Conservation (phyloP, 2,329 filamentous ascomycete species). For the Ophiobolus disseminans region DNA sequence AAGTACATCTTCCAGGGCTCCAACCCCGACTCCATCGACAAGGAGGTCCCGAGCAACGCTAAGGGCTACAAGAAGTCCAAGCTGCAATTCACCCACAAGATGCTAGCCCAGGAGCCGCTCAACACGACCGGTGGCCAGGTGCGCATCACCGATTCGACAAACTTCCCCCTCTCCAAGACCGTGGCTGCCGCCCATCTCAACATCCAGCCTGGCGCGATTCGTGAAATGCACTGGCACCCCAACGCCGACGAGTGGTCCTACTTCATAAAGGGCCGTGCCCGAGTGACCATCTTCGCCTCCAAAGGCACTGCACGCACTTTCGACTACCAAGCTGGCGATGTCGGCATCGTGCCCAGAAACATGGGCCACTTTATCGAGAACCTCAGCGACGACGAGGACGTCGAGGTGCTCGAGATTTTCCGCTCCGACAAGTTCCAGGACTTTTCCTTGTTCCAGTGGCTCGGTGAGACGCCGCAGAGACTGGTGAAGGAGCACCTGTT, state of each 20-base stretch:
- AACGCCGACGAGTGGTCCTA: conserved; percentile 83
- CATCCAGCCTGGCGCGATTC: conserved; percentile 73
- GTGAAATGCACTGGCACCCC: conserved; percentile 84
- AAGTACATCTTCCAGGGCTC: conserved; percentile 82
- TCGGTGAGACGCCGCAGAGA: conserved; percentile 73
- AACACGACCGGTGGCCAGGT: conserved; percentile 73
- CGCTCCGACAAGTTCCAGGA: conserved; percentile 74
- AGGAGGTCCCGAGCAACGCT: conserved; percentile 66
- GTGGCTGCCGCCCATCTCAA: conserved; percentile 75
- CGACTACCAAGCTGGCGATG: conserved; percentile 76
- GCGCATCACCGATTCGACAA: conserved; percentile 76
- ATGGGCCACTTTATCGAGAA: conserved; percentile 87
- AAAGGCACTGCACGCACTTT: conserved; percentile 75
- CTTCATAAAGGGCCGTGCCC: conserved; percentile 74
- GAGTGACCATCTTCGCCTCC: conserved; percentile 76
- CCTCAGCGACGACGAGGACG: conserved; percentile 72
- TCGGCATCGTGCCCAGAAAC: conserved; percentile 76
- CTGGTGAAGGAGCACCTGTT: conserved; percentile 73
- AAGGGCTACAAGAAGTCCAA: conserved; percentile 71
- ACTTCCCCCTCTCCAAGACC: conserved; percentile 76
- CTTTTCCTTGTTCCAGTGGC: conserved; percentile 77
- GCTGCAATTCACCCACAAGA: conserved; percentile 72
- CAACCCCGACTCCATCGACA: conserved; percentile 67
- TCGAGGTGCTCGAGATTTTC: conserved; percentile 80
- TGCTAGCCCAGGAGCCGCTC: conserved; percentile 72